Evolutionary conservation across 108 stramenopile species (phyloP), one percentile per base, ranked within the genome.

Genomic region (Conticribra guillardii): DNA sequence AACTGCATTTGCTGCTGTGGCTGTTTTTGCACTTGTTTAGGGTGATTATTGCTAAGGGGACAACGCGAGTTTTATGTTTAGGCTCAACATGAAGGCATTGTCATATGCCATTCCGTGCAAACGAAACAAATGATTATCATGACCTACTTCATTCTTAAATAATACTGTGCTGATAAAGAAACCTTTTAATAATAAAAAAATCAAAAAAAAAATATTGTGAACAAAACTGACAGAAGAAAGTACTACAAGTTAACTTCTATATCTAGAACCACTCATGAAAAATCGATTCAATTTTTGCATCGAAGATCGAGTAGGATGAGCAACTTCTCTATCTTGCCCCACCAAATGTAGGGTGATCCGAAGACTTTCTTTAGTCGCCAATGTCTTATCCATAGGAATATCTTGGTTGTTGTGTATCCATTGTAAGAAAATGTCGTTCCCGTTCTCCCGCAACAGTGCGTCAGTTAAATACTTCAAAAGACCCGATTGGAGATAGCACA

Each of bases 231-330:
- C n/a, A n/a, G n/a, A n/a, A n/a, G n/a, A 26, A 7, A 22, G 7
- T 27, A 27, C 15, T 22, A 22, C 5, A 23, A 22, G 15, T 26
- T 2, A n/a, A 27, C 23, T 30, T 28, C 63, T 64, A 31, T 73
- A 73, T 47, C 45, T 22, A 9, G 48, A 28, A 50, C 65, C 60
- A 51, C 89, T 91, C 87, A 89, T 86, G 69, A 92, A 86, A 49
- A 88, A 92, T 2, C 91, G 74, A 48, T 89, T 86, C 3, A 92
- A 56, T 60, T 92, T 92, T 77, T 89, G 87, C 82, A 89, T 81
- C 9, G 91, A 88, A 4, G 76, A 79, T 60, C 91, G 71, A 27
- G 79, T 89, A 21, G 91, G 88, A 23, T 84, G 78, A 3, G 91
- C 91, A 22, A 54, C 60, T 49, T 84, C 76, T 45, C 91, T 84